Evolutionary conservation across 2,329 filamentous ascomycete genomes (phyloP).

Genomic region (Penicillium sp.): DNA sequence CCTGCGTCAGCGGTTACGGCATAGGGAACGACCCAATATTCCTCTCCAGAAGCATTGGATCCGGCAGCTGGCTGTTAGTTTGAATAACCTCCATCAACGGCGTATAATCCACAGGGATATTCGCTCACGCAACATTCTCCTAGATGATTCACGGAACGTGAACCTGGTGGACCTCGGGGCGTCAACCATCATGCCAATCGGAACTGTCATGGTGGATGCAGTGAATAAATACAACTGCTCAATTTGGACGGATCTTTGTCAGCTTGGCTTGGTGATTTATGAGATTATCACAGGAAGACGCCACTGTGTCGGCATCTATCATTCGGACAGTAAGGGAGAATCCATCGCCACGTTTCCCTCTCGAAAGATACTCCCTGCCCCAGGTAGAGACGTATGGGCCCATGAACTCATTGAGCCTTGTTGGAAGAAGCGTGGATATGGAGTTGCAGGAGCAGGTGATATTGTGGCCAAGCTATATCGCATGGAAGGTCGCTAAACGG

Average conservation of each 20-base stretch:
- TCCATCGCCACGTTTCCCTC: background rate
- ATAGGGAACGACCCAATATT: background rate
- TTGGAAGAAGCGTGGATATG: background rate
- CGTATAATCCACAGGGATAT: background rate
- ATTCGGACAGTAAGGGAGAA: background rate
- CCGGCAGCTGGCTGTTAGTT: background rate
- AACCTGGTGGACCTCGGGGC: background rate
- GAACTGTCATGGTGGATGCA: background rate
- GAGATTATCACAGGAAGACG: background rate
- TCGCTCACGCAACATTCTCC: background rate
- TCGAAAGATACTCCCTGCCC: background rate
- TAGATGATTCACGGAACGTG: background rate
- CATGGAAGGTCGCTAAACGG: background rate
- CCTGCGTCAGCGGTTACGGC: background rate
- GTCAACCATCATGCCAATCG: background rate
- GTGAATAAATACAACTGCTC: background rate
- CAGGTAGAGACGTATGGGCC: background rate
- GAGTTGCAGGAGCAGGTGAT: background rate
- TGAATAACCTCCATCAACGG: background rate
- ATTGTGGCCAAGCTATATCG: background rate
- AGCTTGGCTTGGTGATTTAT: background rate
- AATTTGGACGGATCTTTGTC: conserved; percentile 1
- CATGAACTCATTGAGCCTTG: background rate
- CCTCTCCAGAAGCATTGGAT: background rate
- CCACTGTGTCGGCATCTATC: background rate